These are phyloP conservation scores for Clavispora santaluciae DNA, from an alignment of 805 yeast genomes.

Conservation along the genomic window DNA sequence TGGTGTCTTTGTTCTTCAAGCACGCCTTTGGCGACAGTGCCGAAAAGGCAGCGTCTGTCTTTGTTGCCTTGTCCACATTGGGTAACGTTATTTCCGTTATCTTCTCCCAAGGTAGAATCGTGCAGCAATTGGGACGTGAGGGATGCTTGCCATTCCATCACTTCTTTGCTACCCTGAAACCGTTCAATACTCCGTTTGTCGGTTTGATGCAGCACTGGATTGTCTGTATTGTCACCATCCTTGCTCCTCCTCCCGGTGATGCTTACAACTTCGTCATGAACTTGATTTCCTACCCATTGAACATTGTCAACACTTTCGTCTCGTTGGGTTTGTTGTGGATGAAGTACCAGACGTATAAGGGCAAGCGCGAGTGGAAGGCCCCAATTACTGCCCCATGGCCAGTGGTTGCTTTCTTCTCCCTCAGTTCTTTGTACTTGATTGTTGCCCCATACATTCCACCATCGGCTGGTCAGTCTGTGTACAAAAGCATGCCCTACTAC, in stretches of 20 bases:
- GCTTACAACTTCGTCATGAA: conserved; percentile 79
- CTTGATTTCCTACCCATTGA: conserved; percentile 75
- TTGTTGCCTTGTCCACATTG: conserved; percentile 75
- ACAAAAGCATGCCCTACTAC: conserved; percentile 68
- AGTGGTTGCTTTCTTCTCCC: conserved; percentile 58
- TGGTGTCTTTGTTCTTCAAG: conserved; percentile 73
- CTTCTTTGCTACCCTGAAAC: conserved; percentile 66
- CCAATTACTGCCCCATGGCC: conserved; percentile 63
- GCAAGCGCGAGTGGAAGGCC: conserved; percentile 60
- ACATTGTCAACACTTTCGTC: conserved; percentile 65
- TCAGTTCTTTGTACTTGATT: conserved; percentile 63
- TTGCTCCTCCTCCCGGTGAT: conserved; percentile 80
- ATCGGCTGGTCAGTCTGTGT: conserved; percentile 57
- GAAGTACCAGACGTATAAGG: conserved; percentile 47
- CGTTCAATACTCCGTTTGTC: conserved; percentile 67
- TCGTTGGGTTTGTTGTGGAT: conserved; percentile 59
- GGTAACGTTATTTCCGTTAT: conserved; percentile 81
- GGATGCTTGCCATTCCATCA: conserved; percentile 72
- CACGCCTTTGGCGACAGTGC: conserved; percentile 67
- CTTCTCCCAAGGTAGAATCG: conserved; percentile 75
- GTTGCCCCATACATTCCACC: conserved; percentile 83
- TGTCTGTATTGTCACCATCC: conserved; percentile 64
- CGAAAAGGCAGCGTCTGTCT: conserved; percentile 68
- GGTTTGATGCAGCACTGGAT: conserved; percentile 76
- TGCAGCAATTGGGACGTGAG: conserved; percentile 79